Conservation (phyloP, 2,329 filamentous ascomycete genomes). For the Podosphaera xanthii region DNA sequence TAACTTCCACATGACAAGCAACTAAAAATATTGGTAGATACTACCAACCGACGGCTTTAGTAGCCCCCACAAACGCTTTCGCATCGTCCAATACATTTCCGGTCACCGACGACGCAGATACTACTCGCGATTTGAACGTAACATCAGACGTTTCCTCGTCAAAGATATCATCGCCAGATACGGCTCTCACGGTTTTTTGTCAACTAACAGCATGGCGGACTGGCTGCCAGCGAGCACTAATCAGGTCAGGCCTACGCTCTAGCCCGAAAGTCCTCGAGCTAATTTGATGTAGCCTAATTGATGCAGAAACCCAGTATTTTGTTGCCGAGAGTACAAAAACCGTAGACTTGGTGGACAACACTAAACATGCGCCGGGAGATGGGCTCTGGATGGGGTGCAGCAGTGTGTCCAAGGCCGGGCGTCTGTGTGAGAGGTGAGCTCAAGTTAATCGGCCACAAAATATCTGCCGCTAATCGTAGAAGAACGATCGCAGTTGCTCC, state of each 20-base stretch:
- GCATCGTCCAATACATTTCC: background rate
- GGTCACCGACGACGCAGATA: slow-evolving; percentile 1
- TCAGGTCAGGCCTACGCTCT: slow-evolving; percentile 15
- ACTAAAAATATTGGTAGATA: slow-evolving; percentile 9
- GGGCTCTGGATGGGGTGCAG: slow-evolving; percentile 16
- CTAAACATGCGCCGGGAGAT: slow-evolving; percentile 13
- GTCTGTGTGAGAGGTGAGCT: slow-evolving; percentile 14
- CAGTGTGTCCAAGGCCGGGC: slow-evolving; percentile 12
- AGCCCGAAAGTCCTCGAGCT: background rate
- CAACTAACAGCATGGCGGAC: slow-evolving; percentile 27
- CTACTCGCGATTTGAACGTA: slow-evolving; percentile 5
- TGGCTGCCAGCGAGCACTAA: slow-evolving; percentile 24
- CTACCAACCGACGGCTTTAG: slow-evolving; percentile 10
- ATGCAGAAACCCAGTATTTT: slow-evolving; percentile 24
- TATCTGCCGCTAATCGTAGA: slow-evolving; percentile 2
- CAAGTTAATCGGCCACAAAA: background rate
- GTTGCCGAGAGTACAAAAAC: slow-evolving; percentile 28
- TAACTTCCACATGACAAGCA: background rate
- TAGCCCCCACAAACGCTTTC: slow-evolving; percentile 2
- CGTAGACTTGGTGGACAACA: slow-evolving; percentile 16
- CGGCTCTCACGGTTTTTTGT: slow-evolving; percentile 22
- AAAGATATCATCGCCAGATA: slow-evolving; percentile 19
- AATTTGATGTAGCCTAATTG: slow-evolving; percentile 19
- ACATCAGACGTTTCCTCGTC: slow-evolving; percentile 11
- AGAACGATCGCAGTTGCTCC: slow-evolving; percentile 13